Conservation (phyloP, 1,139 yeast genomes). For the Saccharomyces pastorianus region DNA sequence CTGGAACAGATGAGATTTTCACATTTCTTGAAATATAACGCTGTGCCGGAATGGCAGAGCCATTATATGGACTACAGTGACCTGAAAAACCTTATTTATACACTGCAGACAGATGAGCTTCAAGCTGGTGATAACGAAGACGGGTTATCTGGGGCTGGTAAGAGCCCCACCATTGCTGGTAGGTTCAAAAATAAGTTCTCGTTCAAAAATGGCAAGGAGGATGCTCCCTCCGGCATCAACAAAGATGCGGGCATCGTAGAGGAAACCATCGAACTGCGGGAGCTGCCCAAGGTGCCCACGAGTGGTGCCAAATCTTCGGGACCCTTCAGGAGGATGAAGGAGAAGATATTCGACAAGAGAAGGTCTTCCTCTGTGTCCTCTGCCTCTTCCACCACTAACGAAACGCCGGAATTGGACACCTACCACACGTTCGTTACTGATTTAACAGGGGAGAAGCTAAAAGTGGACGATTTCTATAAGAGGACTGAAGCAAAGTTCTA, state of each 20-base stretch:
- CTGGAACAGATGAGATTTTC: slow-evolving; percentile 51
- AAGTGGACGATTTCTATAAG: slow-evolving; percentile 54
- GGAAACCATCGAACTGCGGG: slow-evolving; percentile 26
- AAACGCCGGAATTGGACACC: slow-evolving; percentile 23
- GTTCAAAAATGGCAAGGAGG: slow-evolving; percentile 9
- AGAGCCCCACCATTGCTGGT: slow-evolving; percentile 8
- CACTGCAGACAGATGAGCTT: slow-evolving; percentile 52
- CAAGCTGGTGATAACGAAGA: slow-evolving; percentile 24
- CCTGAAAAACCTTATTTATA: slow-evolving; percentile 53
- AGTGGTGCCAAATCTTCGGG: slow-evolving; percentile 4
- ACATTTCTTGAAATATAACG: slow-evolving; percentile 62
- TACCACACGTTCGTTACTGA: slow-evolving; percentile 43
- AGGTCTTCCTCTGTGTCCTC: slow-evolving; percentile 23
- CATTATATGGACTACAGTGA: slow-evolving; percentile 62
- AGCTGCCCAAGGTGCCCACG: slow-evolving; percentile 8
- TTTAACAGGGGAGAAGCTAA: slow-evolving; percentile 47
- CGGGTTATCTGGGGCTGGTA: slow-evolving; percentile 3
- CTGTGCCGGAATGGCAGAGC: slow-evolving; percentile 73
- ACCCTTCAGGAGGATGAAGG: slow-evolving; percentile 11
- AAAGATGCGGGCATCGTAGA: slow-evolving; percentile 18
- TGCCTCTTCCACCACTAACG: slow-evolving; percentile 4
- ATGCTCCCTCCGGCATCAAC: slow-evolving; percentile 4
- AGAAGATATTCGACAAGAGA: slow-evolving; percentile 17
- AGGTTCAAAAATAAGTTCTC: slow-evolving; percentile 16
- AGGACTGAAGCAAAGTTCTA: slow-evolving; percentile 44